These are phyloP conservation scores for Zhuliangozyma blackwelliae DNA, from an alignment of 1,139 yeast species.

Conservation along the genomic window DNA sequence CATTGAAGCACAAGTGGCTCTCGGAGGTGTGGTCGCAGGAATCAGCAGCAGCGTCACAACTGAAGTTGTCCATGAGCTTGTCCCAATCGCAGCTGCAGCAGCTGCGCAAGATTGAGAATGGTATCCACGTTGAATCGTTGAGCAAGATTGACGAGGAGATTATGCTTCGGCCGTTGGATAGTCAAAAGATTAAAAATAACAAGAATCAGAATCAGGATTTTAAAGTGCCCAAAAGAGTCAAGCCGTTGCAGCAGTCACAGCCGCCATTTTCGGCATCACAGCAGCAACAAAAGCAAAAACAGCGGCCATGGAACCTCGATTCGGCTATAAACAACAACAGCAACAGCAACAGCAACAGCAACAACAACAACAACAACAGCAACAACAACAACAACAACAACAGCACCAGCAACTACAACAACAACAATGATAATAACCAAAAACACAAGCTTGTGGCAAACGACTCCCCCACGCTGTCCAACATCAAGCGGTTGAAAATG, in stretches of 20 bases:
- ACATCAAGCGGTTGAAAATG: slow-evolving; percentile 1
- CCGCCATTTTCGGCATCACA: slow-evolving; percentile 16
- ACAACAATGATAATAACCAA: no score
- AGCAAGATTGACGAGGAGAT: slow-evolving; percentile 43
- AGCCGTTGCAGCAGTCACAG: slow-evolving; percentile 41
- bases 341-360: no score
- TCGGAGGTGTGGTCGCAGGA: slow-evolving; percentile 27
- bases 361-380: no score
- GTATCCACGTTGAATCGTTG: slow-evolving; percentile 36
- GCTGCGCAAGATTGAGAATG: slow-evolving; percentile 48
- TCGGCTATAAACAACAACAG: slow-evolving; percentile 6
- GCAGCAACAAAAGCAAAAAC: slow-evolving; percentile 2
- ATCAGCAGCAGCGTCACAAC: slow-evolving; percentile 26
- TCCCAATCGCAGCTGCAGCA: slow-evolving; percentile 74
- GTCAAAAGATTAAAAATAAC: slow-evolving; percentile 18
- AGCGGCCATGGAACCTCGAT: slow-evolving; percentile 6
- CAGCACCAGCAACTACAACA: background rate
- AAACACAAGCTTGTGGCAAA: no score
- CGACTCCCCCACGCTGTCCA: no score
- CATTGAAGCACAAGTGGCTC: slow-evolving; percentile 70
- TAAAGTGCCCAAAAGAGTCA: slow-evolving; percentile 41
- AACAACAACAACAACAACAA: no score
- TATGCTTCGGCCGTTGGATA: slow-evolving; percentile 43
- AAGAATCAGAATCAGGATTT: slow-evolving; percentile 28
- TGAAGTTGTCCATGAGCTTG: slow-evolving; percentile 46